Percentiles rank a stretch among this genome's conserved stretches.
Evolutionary conservation across 1,139 yeast species (phyloP).

Genomic region (Kodamaea plutei): DNA sequence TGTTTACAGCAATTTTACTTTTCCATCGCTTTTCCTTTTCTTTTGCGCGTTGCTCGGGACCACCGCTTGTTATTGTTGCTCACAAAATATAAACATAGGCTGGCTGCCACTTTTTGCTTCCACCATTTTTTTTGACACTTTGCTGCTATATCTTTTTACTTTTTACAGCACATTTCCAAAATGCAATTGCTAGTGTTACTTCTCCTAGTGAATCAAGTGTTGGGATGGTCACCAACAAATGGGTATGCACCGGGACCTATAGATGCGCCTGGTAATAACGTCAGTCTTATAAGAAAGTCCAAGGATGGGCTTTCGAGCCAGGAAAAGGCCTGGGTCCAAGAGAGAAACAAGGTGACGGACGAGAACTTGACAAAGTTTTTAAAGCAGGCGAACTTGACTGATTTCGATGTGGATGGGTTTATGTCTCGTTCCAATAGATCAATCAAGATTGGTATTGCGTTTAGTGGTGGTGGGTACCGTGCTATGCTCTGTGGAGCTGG

Average conservation of each 20-base stretch:
- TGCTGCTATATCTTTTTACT: too few relatives aligned
- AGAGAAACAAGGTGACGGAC: constrained; percentile 19
- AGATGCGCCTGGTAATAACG: constrained; percentile 16
- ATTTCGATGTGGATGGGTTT: constrained; percentile 19
- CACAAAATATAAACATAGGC: too few relatives aligned
- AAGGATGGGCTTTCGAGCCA: constrained; percentile 11
- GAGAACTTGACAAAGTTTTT: constrained; percentile 18
- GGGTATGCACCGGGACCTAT: constrained; percentile 23
- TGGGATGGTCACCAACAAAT: constrained; percentile 19
- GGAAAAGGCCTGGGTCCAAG: constrained; percentile 19
- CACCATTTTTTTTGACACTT: too few relatives aligned
- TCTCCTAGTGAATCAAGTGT: constrained; percentile 2
- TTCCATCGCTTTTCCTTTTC: too few relatives aligned
- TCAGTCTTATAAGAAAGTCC: constrained; percentile 16
- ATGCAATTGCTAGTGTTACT: constrained; percentile 1
- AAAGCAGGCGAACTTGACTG: constrained; percentile 17
- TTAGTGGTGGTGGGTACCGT: constrained; percentile 27
- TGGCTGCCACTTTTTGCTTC: too few relatives aligned
- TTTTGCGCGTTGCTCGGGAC: too few relatives aligned
- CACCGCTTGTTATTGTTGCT: too few relatives aligned
- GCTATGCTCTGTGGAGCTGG: constrained; percentile 28
- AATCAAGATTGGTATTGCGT: constrained; percentile 21
- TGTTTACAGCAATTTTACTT: too few relatives aligned
- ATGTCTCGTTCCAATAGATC: constrained; percentile 18
- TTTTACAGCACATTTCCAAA: too few relatives aligned